Base-by-base conservation (phyloP, 2,329 filamentous ascomycete genomes). In the Arthrocladium fulminans region DNA sequence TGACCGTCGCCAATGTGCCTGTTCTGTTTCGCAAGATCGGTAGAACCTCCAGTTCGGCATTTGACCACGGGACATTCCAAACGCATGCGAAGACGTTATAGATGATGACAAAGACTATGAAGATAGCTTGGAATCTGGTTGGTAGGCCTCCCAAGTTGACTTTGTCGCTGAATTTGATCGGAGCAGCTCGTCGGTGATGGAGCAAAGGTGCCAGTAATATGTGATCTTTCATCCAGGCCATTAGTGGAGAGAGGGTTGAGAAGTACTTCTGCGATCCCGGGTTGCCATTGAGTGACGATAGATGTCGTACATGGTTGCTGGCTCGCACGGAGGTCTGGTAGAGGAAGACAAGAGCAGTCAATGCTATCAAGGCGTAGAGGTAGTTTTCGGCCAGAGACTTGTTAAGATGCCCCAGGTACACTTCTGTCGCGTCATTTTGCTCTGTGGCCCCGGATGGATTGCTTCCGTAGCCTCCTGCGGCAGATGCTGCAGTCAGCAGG, bases 281-380 rank as follows among this genome's bases (percentile, higher is more conserved):
- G 55, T 86, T 83, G 68, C 87, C 88, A 68, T 78, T 83, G 56
- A 95, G 75, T 60, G 82, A 87, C 35, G 84, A 76, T 38, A 94
- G 73, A 22, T 78, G 83, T 54, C 88, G 80, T 30, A 89, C 71
- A 61, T 92, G 83, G 56, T 76, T 79, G 50, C 78, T 71, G 49
- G 84, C 67, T 47, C 76, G 73, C 44, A 80, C 73, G 47, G 72
- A 66, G 54, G 82, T 64, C 52, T 83, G 80, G 77, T 86, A 90
- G 54, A 81, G 57, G 54, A 86, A 73, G 58, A 89, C 72, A 43
- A 75, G 73, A 29, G 65, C 73, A 10, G 83, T 75, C 45, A 88
- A 71, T 44, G 75, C 74, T 46, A 79, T 79, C 64, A 85, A 80
- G 23, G 83, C 72, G 55, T 81, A 68, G 54, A 83, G 69, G 37